Evolutionary conservation across 1,284 basidiomycete species (phyloP).

Genomic region (Fistulina hepatica): DNA sequence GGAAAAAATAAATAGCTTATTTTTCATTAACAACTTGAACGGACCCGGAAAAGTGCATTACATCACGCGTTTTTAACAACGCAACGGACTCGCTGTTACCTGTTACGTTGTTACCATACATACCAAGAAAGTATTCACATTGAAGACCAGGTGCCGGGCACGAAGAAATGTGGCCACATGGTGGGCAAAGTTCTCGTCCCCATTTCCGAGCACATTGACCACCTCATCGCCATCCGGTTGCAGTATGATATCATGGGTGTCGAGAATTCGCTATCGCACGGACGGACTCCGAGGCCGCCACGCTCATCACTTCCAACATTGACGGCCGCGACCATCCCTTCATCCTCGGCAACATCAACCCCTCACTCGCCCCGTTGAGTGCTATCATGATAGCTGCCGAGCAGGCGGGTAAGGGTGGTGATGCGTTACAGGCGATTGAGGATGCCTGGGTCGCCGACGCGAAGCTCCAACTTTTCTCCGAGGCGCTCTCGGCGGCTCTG

Average conservation of each 20-base stretch:
- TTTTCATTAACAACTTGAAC: no score
- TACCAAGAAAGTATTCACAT: no score
- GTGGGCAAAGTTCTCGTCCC: slow-evolving; percentile 77
- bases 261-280: slow-evolving; percentile 65
- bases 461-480: slow-evolving; percentile 71
- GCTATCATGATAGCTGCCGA: slow-evolving; percentile 81
- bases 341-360: slow-evolving; percentile 87
- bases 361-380: slow-evolving; percentile 58
- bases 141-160: slow-evolving; percentile 74
- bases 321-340: slow-evolving; percentile 95
- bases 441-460: slow-evolving; percentile 79
- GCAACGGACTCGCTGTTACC: no score
- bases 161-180: slow-evolving; percentile 84
- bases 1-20: no score
- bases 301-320: slow-evolving; percentile 93
- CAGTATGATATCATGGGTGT: slow-evolving; percentile 56
- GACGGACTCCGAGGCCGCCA: slow-evolving; percentile 88
- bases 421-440: slow-evolving; percentile 77
- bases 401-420: slow-evolving; percentile 66
- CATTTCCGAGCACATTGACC: slow-evolving; percentile 67
- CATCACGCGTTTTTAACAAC: no score
- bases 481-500: slow-evolving; percentile 66
- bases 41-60: no score
- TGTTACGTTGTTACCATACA: no score
- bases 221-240: slow-evolving; percentile 66